Evolutionary conservation across 768 basidiomycete species (phyloP).

Genomic region (Porpolomopsis calyptriformis): DNA sequence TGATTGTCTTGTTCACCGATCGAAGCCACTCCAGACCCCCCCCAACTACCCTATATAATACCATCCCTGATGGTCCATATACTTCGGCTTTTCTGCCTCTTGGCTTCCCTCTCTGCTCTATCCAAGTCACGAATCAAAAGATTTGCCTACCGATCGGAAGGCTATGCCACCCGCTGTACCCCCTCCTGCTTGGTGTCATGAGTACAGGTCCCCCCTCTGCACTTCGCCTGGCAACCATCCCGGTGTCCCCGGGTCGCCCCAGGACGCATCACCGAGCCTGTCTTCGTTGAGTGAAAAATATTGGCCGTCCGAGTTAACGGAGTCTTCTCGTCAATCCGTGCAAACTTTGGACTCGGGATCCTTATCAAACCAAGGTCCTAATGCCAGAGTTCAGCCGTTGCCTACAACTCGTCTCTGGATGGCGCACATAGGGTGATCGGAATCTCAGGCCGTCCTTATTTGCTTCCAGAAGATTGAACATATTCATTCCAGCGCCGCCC

Average conservation of each 20-base stretch:
- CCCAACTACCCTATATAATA: neutral
- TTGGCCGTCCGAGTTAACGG: slow-evolving; percentile 2
- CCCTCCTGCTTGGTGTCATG: neutral
- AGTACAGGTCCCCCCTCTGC: neutral
- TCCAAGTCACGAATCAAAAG: neutral
- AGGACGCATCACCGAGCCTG: neutral
- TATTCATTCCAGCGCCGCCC: slow-evolving; percentile 44
- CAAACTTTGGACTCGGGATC: slow-evolving; percentile 19
- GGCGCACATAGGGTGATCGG: slow-evolving; percentile 57
- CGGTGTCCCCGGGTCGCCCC: neutral
- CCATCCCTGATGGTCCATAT: neutral
- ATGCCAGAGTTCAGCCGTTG: slow-evolving; percentile 20
- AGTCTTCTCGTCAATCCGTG: slow-evolving; percentile 18
- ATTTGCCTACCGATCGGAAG: neutral
- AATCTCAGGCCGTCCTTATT: slow-evolving; percentile 4
- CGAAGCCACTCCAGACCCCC: neutral
- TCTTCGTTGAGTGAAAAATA: neutral
- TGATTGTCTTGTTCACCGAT: neutral
- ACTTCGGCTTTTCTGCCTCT: neutral
- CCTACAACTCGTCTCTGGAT: slow-evolving; percentile 49
- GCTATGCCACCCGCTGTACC: neutral
- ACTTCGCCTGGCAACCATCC: neutral
- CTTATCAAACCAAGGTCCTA: slow-evolving; percentile 16
- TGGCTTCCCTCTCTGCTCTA: neutral
- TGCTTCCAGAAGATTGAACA: neutral